Evolutionary conservation across 805 yeast species (phyloP).

Genomic region (Jamesozyma lodderae): DNA sequence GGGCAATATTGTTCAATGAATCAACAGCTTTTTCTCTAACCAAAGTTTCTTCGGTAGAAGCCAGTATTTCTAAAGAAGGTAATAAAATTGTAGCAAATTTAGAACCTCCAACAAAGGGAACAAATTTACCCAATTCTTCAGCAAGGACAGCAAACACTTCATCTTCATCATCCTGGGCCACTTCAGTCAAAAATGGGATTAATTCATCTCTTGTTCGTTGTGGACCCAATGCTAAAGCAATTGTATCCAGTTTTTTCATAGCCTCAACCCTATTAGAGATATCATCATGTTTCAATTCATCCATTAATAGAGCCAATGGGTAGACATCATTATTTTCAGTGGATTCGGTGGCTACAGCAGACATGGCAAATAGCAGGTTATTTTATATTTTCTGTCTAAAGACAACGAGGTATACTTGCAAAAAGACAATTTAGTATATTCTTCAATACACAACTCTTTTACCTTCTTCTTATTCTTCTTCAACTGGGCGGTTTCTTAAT

Average conservation of each 20-base stretch:
- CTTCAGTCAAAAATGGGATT: slow-evolving; percentile 77
- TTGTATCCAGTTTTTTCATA: slow-evolving; percentile 87
- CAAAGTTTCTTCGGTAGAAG: slow-evolving; percentile 90
- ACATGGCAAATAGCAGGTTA: not conserved
- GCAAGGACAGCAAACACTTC: slow-evolving; percentile 94
- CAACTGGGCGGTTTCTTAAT: not conserved
- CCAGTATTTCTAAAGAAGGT: slow-evolving; percentile 69
- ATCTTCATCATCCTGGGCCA: slow-evolving; percentile 94
- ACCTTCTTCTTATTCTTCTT: not conserved
- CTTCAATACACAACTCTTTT: not conserved
- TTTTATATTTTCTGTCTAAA: not conserved
- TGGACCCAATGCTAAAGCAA: slow-evolving; percentile 90
- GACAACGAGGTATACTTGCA: too few species aligned
- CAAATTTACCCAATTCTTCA: slow-evolving; percentile 77
- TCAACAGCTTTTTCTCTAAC: slow-evolving; percentile 92
- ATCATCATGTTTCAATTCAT: slow-evolving; percentile 94
- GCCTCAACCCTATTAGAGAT: slow-evolving; percentile 89
- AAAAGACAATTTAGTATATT: not conserved
- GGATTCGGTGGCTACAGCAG: slow-evolving; percentile 4
- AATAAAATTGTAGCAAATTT: slow-evolving; percentile 49
- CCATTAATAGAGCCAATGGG: slow-evolving; percentile 93
- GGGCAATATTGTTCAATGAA: slow-evolving; percentile 65
- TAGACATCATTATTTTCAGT: slow-evolving; percentile 44
- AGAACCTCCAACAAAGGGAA: slow-evolving; percentile 83
- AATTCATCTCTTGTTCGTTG: slow-evolving; percentile 85